Conservation (phyloP, 768 basidiomycete genomes). For the Mycena olivaceomarginata region DNA sequence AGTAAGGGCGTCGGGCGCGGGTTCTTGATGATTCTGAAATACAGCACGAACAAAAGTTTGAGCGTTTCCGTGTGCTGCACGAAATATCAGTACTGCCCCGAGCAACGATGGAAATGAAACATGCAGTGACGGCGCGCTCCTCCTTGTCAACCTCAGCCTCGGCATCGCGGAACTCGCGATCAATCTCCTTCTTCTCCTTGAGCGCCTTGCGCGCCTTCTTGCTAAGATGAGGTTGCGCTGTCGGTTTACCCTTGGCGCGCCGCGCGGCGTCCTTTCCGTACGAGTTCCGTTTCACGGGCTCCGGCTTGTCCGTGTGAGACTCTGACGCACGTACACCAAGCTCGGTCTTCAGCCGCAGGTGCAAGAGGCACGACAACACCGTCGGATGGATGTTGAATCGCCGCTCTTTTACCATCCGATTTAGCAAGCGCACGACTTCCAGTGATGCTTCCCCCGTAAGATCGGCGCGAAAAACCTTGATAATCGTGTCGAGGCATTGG, state of each 20-base stretch:
- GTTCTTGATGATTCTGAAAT: constrained; percentile 96
- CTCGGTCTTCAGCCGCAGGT: constrained; percentile 92
- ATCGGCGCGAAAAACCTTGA: constrained; percentile 90
- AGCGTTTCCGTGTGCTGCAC: constrained; percentile 97
- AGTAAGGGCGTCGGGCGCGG: constrained; percentile 86
- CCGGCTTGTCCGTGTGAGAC: constrained; percentile 75
- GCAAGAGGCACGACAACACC: constrained; percentile 88
- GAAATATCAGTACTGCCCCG: constrained; percentile 27
- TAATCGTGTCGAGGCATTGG: constrained; percentile 87
- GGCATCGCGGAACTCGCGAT: constrained; percentile 95
- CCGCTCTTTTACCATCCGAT: constrained; percentile 97
- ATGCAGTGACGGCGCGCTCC: constrained; percentile 87
- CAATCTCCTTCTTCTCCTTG: constrained; percentile 93
- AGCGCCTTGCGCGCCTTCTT: constrained; percentile 92
- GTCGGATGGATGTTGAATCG: constrained; percentile 93
- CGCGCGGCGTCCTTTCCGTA: constrained; percentile 66
- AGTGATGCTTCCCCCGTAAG: constrained; percentile 88
- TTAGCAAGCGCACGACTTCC: constrained; percentile 92
- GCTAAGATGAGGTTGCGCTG: constrained; percentile 85
- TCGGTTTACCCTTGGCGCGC: constrained; percentile 74
- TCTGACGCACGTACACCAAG: constrained; percentile 87
- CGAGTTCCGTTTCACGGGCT: constrained; percentile 58
- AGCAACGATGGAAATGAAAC: constrained; percentile 53
- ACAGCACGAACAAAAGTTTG: constrained; percentile 96
- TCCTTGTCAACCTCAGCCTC: constrained; percentile 96